A percentile compares a stretch with the other conserved stretches of the same genome.
Evolutionary conservation across 371 early-diverging fungal species (phyloP).

Genomic region (Umbelopsis sp.): DNA sequence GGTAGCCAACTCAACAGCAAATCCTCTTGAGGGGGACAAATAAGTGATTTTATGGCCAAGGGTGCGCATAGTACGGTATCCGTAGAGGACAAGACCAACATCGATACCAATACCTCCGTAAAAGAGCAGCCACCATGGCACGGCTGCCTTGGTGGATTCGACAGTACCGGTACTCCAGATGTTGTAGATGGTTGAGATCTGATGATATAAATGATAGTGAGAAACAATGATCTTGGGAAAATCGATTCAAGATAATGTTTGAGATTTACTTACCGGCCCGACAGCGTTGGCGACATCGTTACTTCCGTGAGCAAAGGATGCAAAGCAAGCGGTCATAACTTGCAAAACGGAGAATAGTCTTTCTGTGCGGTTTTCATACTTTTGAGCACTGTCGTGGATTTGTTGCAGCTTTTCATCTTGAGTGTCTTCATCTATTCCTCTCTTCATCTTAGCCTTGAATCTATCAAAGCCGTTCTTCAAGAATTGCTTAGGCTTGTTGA

Average conservation of each 20-base stretch:
- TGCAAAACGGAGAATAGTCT: constrained; percentile 85
- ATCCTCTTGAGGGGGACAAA: constrained; percentile 85
- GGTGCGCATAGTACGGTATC: constrained; percentile 73
- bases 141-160: constrained; percentile 51
- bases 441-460: constrained; percentile 7
- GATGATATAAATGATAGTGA: neutral
- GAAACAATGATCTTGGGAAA: neutral
- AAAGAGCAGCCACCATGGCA: constrained; percentile 81
- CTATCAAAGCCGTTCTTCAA: neutral
- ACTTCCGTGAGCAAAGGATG: constrained; percentile 90
- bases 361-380: constrained; percentile 82
- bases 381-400: constrained; percentile 66
- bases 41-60: constrained; percentile 88
- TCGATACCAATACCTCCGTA: constrained; percentile 83
- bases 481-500: neutral
- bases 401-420: constrained; percentile 18
- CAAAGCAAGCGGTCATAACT: constrained; percentile 82
- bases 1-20: constrained; percentile 83
- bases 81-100: constrained; percentile 73
- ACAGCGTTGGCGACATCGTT: constrained; percentile 92
- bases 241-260: too few species aligned
- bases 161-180: constrained; percentile 69
- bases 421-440: neutral
- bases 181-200: constrained; percentile 61
- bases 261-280: constrained; percentile 63